Evolutionary conservation across 2,329 filamentous ascomycete genomes (phyloP).

Genomic region (Beauveria sp.): DNA sequence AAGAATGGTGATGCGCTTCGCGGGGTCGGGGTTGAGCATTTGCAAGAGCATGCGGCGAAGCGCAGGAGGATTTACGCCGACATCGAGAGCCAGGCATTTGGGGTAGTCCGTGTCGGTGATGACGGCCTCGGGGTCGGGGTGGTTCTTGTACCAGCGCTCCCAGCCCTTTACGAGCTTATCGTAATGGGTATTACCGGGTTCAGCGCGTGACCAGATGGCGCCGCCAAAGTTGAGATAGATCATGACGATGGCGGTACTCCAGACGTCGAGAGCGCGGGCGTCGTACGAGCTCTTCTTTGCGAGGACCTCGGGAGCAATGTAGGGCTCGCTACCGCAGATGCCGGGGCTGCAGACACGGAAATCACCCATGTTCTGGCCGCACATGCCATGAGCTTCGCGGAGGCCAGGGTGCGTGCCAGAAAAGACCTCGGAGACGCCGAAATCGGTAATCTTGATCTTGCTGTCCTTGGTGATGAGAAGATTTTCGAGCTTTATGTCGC

Average conservation of each 20-base stretch:
- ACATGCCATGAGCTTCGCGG: slow-evolving; percentile 63
- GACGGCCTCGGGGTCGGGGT: slow-evolving; percentile 29
- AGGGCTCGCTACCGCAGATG: slow-evolving; percentile 77
- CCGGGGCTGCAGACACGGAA: slow-evolving; percentile 67
- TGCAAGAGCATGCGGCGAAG: slow-evolving; percentile 64
- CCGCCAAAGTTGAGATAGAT: slow-evolving; percentile 66
- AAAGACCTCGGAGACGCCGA: slow-evolving; percentile 84
- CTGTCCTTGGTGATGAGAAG: slow-evolving; percentile 70
- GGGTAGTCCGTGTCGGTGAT: slow-evolving; percentile 57
- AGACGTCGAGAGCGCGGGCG: slow-evolving; percentile 74
- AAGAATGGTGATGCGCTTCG: slow-evolving; percentile 59
- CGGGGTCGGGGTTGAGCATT: slow-evolving; percentile 77
- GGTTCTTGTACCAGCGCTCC: slow-evolving; percentile 56
- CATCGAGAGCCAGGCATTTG: slow-evolving; percentile 56
- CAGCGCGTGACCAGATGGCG: slow-evolving; percentile 67
- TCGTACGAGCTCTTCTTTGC: slow-evolving; percentile 59
- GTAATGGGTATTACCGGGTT: slow-evolving; percentile 50
- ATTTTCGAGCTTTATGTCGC: slow-evolving; percentile 87
- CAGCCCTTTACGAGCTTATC: slow-evolving; percentile 58
- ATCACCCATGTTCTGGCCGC: slow-evolving; percentile 64
- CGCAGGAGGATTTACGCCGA: slow-evolving; percentile 55
- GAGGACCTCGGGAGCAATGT: slow-evolving; percentile 80
- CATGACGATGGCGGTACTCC: slow-evolving; percentile 79
- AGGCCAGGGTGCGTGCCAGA: slow-evolving; percentile 73
- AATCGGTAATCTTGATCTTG: slow-evolving; percentile 84